Percentiles rank a stretch among this genome's conserved stretches.
These are phyloP conservation scores for Prinsepia uniflora DNA, from an alignment of 306 rosid genomes.

Conservation along the genomic window DNA sequence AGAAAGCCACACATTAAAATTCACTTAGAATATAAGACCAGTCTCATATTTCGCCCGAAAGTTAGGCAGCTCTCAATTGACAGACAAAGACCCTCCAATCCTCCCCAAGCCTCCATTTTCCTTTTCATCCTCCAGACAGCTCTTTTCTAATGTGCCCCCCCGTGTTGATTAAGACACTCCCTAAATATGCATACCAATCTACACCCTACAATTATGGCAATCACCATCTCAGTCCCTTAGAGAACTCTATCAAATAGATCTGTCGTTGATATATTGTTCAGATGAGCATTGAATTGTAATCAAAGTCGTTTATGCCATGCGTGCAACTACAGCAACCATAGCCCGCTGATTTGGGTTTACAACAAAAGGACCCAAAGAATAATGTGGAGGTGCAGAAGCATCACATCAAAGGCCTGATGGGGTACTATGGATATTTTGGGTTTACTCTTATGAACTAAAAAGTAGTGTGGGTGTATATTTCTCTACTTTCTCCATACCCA, in stretches of 20 bases:
- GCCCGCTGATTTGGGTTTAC: too few relatives aligned
- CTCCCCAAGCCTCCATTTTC: slow-evolving; percentile 10
- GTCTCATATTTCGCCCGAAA: slow-evolving; percentile 29
- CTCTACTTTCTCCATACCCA: slow-evolving; percentile 29
- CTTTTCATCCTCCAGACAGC: slow-evolving; percentile 1
- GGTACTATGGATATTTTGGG: slow-evolving; percentile 5
- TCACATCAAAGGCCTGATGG: slow-evolving; percentile 17
- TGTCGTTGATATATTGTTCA: too few relatives aligned
- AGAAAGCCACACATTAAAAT: neutral
- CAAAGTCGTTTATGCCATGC: too few relatives aligned
- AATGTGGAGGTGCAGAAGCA: neutral
- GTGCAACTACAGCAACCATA: too few relatives aligned
- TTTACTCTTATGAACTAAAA: slow-evolving; percentile 15
- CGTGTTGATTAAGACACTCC: slow-evolving; percentile 10
- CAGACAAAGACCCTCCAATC: slow-evolving; percentile 29
- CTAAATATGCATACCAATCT: neutral
- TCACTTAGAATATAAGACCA: slow-evolving; percentile 8
- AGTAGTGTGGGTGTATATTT: neutral
- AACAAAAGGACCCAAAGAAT: neutral
- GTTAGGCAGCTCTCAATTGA: slow-evolving; percentile 37
- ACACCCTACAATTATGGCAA: neutral
- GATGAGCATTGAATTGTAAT: neutral
- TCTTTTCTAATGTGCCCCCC: neutral
- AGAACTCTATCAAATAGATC: too few relatives aligned
- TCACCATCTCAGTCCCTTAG: slow-evolving; percentile 9